These are phyloP conservation scores for Torulaspora delbrueckii DNA, from an alignment of 805 yeast species.

Conservation along the genomic window DNA sequence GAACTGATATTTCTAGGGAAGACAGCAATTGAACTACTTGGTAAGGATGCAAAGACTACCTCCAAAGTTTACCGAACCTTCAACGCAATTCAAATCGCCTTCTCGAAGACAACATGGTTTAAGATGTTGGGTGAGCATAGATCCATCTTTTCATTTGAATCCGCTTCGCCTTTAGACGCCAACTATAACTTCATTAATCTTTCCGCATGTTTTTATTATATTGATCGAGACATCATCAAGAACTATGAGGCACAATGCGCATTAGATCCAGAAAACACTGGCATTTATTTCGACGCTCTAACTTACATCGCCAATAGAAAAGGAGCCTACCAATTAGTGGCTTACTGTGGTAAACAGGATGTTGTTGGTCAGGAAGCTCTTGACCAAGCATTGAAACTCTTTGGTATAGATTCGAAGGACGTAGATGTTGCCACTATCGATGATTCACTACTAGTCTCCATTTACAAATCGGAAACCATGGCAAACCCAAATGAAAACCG, in stretches of 20 bases:
- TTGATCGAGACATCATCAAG: slow-evolving; percentile 44
- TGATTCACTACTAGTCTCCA: slow-evolving; percentile 33
- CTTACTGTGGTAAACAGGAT: slow-evolving; percentile 48
- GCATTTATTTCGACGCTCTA: slow-evolving; percentile 57
- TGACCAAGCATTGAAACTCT: slow-evolving; percentile 35
- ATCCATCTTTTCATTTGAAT: slow-evolving; percentile 23
- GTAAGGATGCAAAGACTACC: slow-evolving; percentile 9
- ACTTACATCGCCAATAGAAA: slow-evolving; percentile 46
- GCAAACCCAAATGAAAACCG: slow-evolving; percentile 13
- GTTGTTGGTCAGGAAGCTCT: slow-evolving; percentile 48
- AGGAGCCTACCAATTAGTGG: slow-evolving; percentile 44
- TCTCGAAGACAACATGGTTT: slow-evolving; percentile 28
- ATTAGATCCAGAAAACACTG: slow-evolving; percentile 43
- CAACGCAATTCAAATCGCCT: slow-evolving; percentile 23
- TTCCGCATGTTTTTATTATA: slow-evolving; percentile 46
- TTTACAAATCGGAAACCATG: slow-evolving; percentile 33
- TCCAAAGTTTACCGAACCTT: slow-evolving; percentile 29
- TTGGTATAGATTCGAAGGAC: slow-evolving; percentile 35
- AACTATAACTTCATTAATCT: slow-evolving; percentile 41
- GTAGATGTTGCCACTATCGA: slow-evolving; percentile 17
- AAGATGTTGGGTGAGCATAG: slow-evolving; percentile 33
- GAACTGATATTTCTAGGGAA: slow-evolving; percentile 49
- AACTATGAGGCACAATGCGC: slow-evolving; percentile 42
- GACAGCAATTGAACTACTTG: slow-evolving; percentile 24
- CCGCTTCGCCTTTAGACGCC: slow-evolving; percentile 17